Evolutionary conservation across 2,329 filamentous ascomycete genomes (phyloP).

Genomic region (Monosporascus sp.): DNA sequence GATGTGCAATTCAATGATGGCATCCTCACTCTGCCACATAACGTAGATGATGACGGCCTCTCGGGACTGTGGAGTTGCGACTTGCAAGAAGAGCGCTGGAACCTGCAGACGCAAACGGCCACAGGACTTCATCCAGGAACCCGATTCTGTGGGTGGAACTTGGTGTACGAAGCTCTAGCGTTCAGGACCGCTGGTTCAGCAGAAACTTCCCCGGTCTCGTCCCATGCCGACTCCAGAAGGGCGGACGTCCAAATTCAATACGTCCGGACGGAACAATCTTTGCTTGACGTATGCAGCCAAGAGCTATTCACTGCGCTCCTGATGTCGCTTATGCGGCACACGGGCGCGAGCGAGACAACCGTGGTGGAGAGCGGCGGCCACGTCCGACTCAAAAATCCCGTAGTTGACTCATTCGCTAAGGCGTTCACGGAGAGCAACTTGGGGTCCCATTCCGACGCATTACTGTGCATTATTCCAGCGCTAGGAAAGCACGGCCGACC

Average conservation of each 20-base stretch:
- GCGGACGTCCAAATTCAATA: not conserved
- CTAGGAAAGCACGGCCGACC: not conserved
- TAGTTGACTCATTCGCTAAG: conserved; percentile 1
- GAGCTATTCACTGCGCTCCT: conserved; percentile 7
- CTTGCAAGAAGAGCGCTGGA: not conserved
- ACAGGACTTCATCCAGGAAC: not conserved
- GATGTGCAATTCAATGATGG: not conserved
- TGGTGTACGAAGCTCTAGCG: not conserved
- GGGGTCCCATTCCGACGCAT: conserved; percentile 5
- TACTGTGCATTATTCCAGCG: conserved; percentile 4
- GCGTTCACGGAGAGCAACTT: conserved; percentile 8
- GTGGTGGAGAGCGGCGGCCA: not conserved
- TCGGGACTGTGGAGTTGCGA: not conserved
- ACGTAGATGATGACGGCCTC: not conserved
- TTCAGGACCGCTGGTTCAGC: not conserved
- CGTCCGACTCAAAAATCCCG: not conserved
- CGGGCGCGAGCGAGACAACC: not conserved
- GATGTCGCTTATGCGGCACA: not conserved
- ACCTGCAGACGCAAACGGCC: no score
- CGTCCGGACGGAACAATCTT: not conserved
- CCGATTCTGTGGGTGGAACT: not conserved
- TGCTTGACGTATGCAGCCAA: conserved; percentile 10
- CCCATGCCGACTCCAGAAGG: no score
- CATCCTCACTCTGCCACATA: not conserved
- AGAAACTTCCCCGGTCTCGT: no score